A percentile compares a stretch with the other conserved stretches of the same genome.
phyloP scores from a whole-genome alignment of 2,329 filamentous ascomycete genomes.

The Rhynchosporium secalis region DNA sequence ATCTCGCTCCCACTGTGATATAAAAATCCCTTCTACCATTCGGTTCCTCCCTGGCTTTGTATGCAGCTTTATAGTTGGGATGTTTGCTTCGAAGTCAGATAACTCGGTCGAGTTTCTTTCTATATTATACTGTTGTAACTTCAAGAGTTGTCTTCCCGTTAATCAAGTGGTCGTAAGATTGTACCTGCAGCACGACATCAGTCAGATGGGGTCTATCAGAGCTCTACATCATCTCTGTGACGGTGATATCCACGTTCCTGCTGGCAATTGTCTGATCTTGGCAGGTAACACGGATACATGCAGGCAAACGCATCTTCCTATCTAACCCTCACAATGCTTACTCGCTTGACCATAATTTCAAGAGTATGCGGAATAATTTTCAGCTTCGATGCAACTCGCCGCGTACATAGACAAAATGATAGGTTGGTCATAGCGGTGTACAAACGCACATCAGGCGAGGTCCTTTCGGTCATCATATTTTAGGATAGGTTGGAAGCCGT shows the following conservation, averaged over 20 bases:
- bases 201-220: not conserved
- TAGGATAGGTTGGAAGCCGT: not conserved
- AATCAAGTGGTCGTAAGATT: too few relatives aligned
- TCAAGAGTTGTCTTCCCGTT: too few relatives aligned
- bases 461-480: not conserved
- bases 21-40: too few relatives aligned
- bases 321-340: not conserved
- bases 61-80: too few relatives aligned
- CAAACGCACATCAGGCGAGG: not conserved
- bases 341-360: not conserved
- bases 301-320: not conserved
- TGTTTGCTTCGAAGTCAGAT: too few relatives aligned
- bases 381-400: conserved; percentile 14
- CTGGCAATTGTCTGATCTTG: not conserved
- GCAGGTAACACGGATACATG: conserved; percentile 6
- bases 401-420: not conserved
- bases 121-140: too few relatives aligned
- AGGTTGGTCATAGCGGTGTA: conserved; percentile 2
- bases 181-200: too few relatives aligned
- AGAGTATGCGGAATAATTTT: not conserved
- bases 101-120: too few relatives aligned
- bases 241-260: not conserved
- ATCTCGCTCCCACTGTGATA: too few relatives aligned
- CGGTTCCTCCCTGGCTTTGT: too few relatives aligned
- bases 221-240: not conserved